These are phyloP conservation scores for Penicillium coprophilum DNA, from an alignment of 495 filamentous ascomycete species.

Conservation along the genomic window DNA sequence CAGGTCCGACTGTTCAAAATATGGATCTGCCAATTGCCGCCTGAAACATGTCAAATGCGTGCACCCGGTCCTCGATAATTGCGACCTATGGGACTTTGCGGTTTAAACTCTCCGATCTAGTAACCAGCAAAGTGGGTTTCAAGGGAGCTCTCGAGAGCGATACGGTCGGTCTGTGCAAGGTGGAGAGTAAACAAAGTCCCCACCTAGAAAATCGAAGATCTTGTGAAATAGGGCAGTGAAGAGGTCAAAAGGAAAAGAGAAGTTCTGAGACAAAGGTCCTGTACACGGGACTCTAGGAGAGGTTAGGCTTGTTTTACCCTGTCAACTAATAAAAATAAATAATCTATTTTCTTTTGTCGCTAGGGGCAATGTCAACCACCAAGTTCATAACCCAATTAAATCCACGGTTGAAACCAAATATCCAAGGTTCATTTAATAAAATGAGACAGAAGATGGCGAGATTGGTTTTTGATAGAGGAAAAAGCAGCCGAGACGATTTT, in stretches of 20 bases:
- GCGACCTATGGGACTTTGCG: conserved; percentile 2
- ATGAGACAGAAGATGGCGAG: not conserved
- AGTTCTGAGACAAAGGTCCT: conserved; percentile 1
- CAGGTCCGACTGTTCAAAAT: not conserved
- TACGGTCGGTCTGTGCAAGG: conserved; percentile 34
- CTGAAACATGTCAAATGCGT: conserved; percentile 20
- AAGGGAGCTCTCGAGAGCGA: conserved; percentile 11
- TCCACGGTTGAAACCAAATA: not conserved
- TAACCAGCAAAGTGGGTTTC: conserved; percentile 10
- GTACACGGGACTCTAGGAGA: not conserved
- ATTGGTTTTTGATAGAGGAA: conserved; percentile 4
- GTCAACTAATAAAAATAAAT: not conserved
- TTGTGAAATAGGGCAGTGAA: no score
- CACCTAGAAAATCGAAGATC: conserved; percentile 9
- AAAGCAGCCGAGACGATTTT: conserved; percentile 17
- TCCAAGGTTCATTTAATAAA: not conserved
- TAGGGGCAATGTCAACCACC: conserved; percentile 21
- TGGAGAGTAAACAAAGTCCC: conserved; percentile 35
- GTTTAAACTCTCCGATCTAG: not conserved
- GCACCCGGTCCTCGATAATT: conserved; percentile 3
- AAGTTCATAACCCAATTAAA: not conserved
- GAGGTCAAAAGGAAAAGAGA: not conserved
- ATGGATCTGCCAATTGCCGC: conserved; percentile 1
- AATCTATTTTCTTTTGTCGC: conserved; percentile 12
- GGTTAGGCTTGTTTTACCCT: conserved; percentile 2